Evolutionary conservation across 805 yeast species (phyloP), one percentile per base, ranked within the genome.

Genomic region (Pichia ethanolica): DNA sequence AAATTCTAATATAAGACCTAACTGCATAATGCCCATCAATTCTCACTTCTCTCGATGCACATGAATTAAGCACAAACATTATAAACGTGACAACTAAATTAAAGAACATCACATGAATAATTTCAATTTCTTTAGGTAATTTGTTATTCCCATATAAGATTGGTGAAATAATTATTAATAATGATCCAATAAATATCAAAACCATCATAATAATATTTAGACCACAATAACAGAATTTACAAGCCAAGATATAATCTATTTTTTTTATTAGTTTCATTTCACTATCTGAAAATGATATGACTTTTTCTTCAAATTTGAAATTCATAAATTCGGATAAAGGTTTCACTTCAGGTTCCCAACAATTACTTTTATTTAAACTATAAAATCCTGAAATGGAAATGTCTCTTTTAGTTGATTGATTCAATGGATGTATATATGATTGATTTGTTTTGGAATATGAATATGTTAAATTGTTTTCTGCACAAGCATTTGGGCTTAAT

Each of bases 21-120:
- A 54, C 46, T 7, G 25, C 33, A 39, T 40, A 46, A 10, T 44
- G 37, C 5, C 55, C 56, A 14, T 44, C 32, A 26, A 52, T 37
- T 44, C 44, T 41, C 5, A 55, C 54, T 34, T 53, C 58, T 39
- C 50, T 49, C 10, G 57, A 55, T 4, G 57, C 53, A 36, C 46
- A 49, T 8, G 49, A 48, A 5, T 44, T 38, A 6, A 49, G 28
- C 28, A 46, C 42, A 37, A 51, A 55, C 10, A 49, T 36, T 9
- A 45, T 35, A 13, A 54, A 42, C 26, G 43, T 1, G 4, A 47
- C 27, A 5, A 52, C 48, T 14, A 52, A 39, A 36, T 46, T 41
- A 14, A 52, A 40, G 36, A 53, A 53, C 28, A 50, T 39, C 11
- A 52, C n/a, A 36, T 51, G 52, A 25, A 48, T 45, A 11, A 46